Evolutionary conservation across 2,329 filamentous ascomycete genomes (phyloP), one percentile per base, ranked within the genome.

Genomic region (Paramyrothecium roridum): DNA sequence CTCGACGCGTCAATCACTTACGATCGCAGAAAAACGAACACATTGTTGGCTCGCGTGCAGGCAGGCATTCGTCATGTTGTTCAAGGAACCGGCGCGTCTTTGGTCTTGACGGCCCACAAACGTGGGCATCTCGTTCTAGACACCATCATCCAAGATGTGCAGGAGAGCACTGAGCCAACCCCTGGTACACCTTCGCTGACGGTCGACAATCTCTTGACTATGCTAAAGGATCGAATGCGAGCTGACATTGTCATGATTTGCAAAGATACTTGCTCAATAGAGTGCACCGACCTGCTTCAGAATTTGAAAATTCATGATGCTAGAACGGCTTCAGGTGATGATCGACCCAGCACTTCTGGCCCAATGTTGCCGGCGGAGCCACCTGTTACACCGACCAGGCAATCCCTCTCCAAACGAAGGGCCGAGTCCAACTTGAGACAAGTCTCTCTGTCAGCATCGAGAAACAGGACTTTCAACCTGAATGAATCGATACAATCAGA

Each of bases 111-210:
- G 3, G 75, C 77, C 8, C 72, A 79, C 59, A 83, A 83, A 62
- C 75, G 80, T 47, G 80, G 80, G 1, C 80, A 83, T 54, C 73
- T 80, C 21, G 72, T 83, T 16, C 57, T 81, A n/a, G 76, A 80
- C 63, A 79, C 79, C 59, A 75, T 74, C 6, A 67, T 81, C 10
- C 70, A 76, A 20, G 30, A 40, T 20, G 13, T 13, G 8, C 12
- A 37, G n/a, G 23, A 17, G n/a, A 20, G 13, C n/a, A 13, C 16
- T 11, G 17, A 20, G 19, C 16, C 16, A 17, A 30, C 10, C 8
- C 11, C 20, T 16, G n/a, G 19, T 13, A 19, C 21, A 20, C 13
- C 17, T 10, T 40, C 12, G 49, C 30, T 30, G 12, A 33, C 30
- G 12, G 3, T 40, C 26, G 49, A 51, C n/a, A 21, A 21, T 22